Conservation (phyloP, 2,329 filamentous ascomycete species). For the Fusarium piperis region DNA sequence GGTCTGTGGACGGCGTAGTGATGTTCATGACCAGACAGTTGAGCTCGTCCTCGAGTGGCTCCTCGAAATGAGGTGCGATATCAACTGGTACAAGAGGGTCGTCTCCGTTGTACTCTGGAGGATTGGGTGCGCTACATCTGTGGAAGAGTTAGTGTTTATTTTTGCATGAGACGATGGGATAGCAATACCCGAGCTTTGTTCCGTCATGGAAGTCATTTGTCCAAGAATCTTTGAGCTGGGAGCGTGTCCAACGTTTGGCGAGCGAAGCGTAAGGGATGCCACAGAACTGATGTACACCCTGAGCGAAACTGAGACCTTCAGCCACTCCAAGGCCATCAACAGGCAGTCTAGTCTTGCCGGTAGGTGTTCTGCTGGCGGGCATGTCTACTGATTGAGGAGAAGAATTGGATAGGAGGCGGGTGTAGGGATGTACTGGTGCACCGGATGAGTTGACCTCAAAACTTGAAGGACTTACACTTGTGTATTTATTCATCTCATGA, state of each 20-base stretch:
- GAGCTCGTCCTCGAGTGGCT: slow-evolving; percentile 18
- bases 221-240: slow-evolving; percentile 8
- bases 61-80: slow-evolving; percentile 13
- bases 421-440: not conserved
- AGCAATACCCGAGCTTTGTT: slow-evolving; percentile 14
- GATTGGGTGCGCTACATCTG: slow-evolving; percentile 25
- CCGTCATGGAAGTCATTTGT: slow-evolving; percentile 15
- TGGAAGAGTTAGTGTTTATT: not conserved
- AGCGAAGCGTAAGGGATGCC: slow-evolving; percentile 25
- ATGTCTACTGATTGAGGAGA: not conserved
- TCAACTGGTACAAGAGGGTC: not conserved
- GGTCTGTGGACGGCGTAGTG: not conserved
- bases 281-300: slow-evolving; percentile 15
- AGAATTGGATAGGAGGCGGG: not conserved
- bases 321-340: not conserved
- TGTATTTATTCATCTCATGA: not conserved
- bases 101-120: slow-evolving; percentile 17
- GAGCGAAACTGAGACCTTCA: slow-evolving; percentile 10
- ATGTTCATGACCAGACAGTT: slow-evolving; percentile 27
- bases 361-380: not conserved
- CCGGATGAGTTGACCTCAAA: not conserved
- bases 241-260: slow-evolving; percentile 28
- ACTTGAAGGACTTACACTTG: not conserved
- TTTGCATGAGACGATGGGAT: not conserved
- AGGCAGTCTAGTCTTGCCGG: not conserved